Evolutionary conservation across 805 yeast genomes (phyloP), one percentile per base, ranked within the genome.

Genomic region (Kodamaea jinghongensis): DNA sequence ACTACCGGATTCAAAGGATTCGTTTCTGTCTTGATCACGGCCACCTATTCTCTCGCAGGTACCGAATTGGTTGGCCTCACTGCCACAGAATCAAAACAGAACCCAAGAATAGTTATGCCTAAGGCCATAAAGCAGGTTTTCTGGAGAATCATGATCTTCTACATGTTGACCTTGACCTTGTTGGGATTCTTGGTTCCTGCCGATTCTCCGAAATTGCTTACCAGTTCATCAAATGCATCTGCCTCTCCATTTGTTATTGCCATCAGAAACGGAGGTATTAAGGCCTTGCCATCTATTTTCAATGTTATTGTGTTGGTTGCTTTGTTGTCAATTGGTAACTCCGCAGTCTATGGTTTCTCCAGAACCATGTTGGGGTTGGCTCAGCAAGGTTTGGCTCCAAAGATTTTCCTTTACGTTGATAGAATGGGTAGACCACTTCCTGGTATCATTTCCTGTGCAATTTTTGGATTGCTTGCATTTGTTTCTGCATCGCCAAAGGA

Each of bases 181-280:
- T 55, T 68, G 17, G 67, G 67, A 3, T 66, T 67, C 45, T 56
- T 68, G 44, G 73, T 68, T 6, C 63, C 71, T 3, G 58, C 58
- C 34, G 41, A 55, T 42, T 55, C 59, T 23, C 25, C 40, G 4
- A 46, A 58, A 11, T 55, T 68, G 43, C 44, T 52, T 10, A 57
- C 57, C 6, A 44, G 52, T 9, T 47, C 56, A 13, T 52, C 64
- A 26, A 56, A 51, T 30, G 58, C 67, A 2, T 60, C 67, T 12
- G 69, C 71, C 2, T 61, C 68, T 9, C 72, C 73, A 1, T 68
- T 68, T 41, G 73, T 68, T 27, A 61, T 68, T 44, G 72, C 73
- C 31, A 68, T 68, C 44, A 56, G 62, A 42, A 51, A 55, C 3
- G 73, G 70, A 4, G 67, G 71, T 9, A 68, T 68, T 39, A 57